Conservation (phyloP, 352 stramenopile species). For the Phytophthora megakarya region DNA sequence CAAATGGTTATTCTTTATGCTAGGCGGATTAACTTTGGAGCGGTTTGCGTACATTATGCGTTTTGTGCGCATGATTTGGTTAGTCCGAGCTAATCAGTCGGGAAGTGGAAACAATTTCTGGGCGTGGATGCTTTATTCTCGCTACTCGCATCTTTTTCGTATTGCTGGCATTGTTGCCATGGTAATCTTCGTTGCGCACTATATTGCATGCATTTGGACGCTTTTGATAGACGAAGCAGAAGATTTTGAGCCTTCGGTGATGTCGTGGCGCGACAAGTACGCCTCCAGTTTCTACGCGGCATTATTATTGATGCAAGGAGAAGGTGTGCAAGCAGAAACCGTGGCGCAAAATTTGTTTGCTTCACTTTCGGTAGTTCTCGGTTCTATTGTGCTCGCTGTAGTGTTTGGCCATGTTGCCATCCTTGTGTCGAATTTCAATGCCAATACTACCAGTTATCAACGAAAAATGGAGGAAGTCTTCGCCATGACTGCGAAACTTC, state of each 20-base stretch:
- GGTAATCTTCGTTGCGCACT: constrained; percentile 52
- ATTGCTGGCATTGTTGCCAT: constrained; percentile 43
- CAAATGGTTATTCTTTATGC: neutral
- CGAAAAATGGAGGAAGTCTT: constrained; percentile 72
- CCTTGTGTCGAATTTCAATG: constrained; percentile 64
- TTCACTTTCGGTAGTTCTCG: constrained; percentile 46
- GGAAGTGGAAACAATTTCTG: constrained; percentile 30
- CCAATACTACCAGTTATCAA: constrained; percentile 56
- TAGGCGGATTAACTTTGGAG: constrained; percentile 24
- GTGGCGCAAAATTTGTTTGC: constrained; percentile 47
- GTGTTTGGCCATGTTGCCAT: constrained; percentile 70
- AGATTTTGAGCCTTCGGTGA: neutral
- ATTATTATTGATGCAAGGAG: constrained; percentile 57
- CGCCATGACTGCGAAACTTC: constrained; percentile 57
- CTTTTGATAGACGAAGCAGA: constrained; percentile 7
- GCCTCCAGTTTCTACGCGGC: constrained; percentile 47
- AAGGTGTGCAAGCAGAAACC: constrained; percentile 42
- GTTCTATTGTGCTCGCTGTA: constrained; percentile 60
- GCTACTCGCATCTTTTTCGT: constrained; percentile 45
- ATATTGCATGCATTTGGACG: constrained; percentile 58
- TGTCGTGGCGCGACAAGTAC: constrained; percentile 31
- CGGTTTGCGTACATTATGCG: constrained; percentile 29
- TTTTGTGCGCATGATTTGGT: constrained; percentile 37
- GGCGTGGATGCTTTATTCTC: constrained; percentile 48
- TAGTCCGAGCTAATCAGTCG: constrained; percentile 19